These are phyloP conservation scores for Albugo candida DNA, from an alignment of 352 stramenopile genomes.

Conservation along the genomic window DNA sequence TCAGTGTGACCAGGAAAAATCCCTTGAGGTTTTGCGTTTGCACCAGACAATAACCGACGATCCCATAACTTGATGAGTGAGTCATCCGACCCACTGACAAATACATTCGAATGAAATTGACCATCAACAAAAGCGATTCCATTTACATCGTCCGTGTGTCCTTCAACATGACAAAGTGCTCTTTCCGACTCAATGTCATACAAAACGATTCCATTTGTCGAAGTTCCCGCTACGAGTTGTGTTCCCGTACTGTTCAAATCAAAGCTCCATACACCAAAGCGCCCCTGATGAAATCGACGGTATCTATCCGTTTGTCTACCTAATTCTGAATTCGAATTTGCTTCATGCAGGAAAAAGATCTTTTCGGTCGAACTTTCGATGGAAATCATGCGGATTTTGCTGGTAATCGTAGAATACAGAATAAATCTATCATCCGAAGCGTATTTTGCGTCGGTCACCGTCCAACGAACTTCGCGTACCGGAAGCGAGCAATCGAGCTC, in stretches of 20 bases:
- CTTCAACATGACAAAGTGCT: slow-evolving; percentile 41
- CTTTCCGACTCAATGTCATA: slow-evolving; percentile 65
- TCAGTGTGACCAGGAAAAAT: slow-evolving; percentile 73
- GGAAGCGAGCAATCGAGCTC: slow-evolving; percentile 22
- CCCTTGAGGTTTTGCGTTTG: slow-evolving; percentile 47
- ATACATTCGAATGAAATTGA: slow-evolving; percentile 61
- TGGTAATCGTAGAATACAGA: slow-evolving; percentile 68
- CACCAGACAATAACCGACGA: slow-evolving; percentile 49
- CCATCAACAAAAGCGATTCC: slow-evolving; percentile 72
- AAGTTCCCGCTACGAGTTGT: slow-evolving; percentile 67
- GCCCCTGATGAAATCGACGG: slow-evolving; percentile 10
- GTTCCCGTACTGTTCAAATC: slow-evolving; percentile 55
- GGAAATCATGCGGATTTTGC: slow-evolving; percentile 62
- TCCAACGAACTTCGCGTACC: slow-evolving; percentile 62
- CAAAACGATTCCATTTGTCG: slow-evolving; percentile 47
- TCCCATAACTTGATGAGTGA: slow-evolving; percentile 74
- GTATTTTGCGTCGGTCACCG: slow-evolving; percentile 71
- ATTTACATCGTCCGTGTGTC: slow-evolving; percentile 64
- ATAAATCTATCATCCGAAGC: slow-evolving; percentile 43
- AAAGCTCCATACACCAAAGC: slow-evolving; percentile 62
- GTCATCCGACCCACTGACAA: slow-evolving; percentile 72
- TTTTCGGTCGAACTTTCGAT: slow-evolving; percentile 28
- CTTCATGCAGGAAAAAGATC: neutral
- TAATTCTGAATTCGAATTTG: slow-evolving; percentile 18
- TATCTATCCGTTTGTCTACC: slow-evolving; percentile 12